Evolutionary conservation across 1,284 basidiomycete species (phyloP).

Genomic region (Microbotryum silenes-acaulis): DNA sequence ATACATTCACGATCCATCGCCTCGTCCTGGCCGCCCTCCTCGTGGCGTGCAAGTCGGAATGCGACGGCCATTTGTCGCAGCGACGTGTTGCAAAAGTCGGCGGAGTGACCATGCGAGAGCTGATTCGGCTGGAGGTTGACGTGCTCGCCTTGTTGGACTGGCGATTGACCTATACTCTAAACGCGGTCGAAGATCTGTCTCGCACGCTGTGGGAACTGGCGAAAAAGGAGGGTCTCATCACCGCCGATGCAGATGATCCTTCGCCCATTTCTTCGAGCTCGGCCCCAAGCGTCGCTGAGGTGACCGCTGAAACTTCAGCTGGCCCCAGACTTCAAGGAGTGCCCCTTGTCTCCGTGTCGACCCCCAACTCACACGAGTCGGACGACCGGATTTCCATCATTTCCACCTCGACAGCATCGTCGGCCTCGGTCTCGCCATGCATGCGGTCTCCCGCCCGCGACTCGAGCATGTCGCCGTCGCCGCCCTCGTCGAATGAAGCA

Average conservation of each 20-base stretch:
- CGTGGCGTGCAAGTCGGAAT: conserved; percentile 27
- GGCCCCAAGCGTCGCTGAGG: too few species aligned
- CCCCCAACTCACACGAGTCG: too few species aligned
- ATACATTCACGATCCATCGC: conserved; percentile 32
- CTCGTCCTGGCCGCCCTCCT: conserved; percentile 28
- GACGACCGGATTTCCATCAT: too few species aligned
- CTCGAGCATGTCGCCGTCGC: too few species aligned
- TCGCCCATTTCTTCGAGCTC: too few species aligned
- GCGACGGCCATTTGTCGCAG: conserved; percentile 21
- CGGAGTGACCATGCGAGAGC: conserved; percentile 25
- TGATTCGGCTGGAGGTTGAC: conserved; percentile 28
- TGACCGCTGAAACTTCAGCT: too few species aligned
- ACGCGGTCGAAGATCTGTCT: conserved; percentile 13
- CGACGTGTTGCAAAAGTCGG: conserved; percentile 27
- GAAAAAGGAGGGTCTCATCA: not conserved
- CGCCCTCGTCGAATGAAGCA: too few species aligned
- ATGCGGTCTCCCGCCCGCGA: too few species aligned
- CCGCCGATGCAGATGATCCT: not conserved
- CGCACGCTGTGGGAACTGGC: not conserved
- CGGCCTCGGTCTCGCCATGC: too few species aligned
- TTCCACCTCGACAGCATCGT: too few species aligned
- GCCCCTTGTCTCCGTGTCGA: too few species aligned
- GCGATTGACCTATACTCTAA: conserved; percentile 12
- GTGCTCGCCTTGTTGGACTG: conserved; percentile 22
- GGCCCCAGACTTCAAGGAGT: too few species aligned